Percentiles rank a stretch among this genome's conserved stretches.
These are phyloP conservation scores for Rhododendron kiyosumense DNA, from an alignment of 148 eudicot species.

Conservation along the genomic window DNA sequence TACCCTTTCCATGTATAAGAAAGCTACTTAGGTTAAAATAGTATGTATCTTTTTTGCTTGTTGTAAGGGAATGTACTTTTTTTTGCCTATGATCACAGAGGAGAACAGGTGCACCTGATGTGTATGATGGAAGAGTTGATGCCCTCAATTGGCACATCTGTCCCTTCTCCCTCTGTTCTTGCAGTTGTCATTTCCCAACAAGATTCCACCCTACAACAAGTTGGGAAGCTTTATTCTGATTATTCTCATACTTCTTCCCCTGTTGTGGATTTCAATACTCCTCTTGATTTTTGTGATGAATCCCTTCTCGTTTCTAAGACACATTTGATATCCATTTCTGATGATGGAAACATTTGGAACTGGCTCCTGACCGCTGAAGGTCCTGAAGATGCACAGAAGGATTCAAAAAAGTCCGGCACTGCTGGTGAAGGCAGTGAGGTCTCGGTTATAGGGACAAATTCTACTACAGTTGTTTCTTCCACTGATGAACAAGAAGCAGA, in stretches of 20 bases:
- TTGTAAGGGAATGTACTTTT: constrained; percentile 17
- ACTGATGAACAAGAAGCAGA: constrained; percentile 26
- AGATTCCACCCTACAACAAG: constrained; percentile 68
- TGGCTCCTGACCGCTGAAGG: constrained; percentile 93
- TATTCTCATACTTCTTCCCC: constrained; percentile 41
- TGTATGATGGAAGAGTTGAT: constrained; percentile 85
- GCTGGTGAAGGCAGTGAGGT: constrained; percentile 30
- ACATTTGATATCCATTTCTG: constrained; percentile 78
- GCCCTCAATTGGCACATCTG: constrained; percentile 82
- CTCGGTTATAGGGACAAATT: constrained; percentile 24
- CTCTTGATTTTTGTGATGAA: constrained; percentile 71
- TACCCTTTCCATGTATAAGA: neutral
- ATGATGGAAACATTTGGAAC: constrained; percentile 97
- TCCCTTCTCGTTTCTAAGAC: constrained; percentile 62
- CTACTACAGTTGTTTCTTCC: constrained; percentile 18
- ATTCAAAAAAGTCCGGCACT: constrained; percentile 20
- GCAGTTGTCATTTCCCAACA: constrained; percentile 74
- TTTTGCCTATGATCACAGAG: constrained; percentile 53
- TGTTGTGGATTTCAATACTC: constrained; percentile 60
- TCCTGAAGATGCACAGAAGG: constrained; percentile 44
- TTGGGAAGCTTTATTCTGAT: constrained; percentile 60
- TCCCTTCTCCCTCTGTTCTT: constrained; percentile 84
- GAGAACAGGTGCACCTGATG: constrained; percentile 83
- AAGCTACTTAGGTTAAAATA: neutral
- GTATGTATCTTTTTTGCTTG: neutral